These are phyloP conservation scores for Sporothrix sp. DNA, from an alignment of 2,329 filamentous ascomycete genomes.

Conservation along the genomic window DNA sequence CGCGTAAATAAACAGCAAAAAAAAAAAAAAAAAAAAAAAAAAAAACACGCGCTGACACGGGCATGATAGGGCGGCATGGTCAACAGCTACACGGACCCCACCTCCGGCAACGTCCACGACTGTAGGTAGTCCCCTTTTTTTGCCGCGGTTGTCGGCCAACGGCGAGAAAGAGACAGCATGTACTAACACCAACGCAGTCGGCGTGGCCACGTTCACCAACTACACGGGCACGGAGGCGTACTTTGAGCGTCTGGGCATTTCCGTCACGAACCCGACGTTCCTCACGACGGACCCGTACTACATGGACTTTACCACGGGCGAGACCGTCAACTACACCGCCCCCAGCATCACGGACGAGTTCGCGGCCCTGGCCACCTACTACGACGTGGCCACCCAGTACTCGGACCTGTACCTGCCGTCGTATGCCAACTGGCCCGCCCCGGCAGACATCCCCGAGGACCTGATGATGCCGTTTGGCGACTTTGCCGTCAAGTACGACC, in stretches of 20 bases:
- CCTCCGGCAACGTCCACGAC: conserved; percentile 26
- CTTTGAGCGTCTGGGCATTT: conserved; percentile 35
- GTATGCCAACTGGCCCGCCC: conserved; percentile 33
- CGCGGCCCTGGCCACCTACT: conserved; percentile 11
- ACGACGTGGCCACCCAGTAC: conserved; percentile 23
- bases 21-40: not conserved
- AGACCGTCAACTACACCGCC: conserved; percentile 21
- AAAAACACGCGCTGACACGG: not conserved
- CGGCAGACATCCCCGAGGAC: conserved; percentile 34
- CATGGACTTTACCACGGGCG: conserved; percentile 30
- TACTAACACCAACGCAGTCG: conserved; percentile 12
- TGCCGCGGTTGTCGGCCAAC: no score
- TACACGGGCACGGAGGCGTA: conserved; percentile 32
- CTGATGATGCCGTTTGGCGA: conserved; percentile 37
- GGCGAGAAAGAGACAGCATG: no score
- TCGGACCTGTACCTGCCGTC: conserved; percentile 26
- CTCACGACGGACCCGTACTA: conserved; percentile 22
- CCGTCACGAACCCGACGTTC: conserved; percentile 20
- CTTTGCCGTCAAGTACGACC: conserved; percentile 38
- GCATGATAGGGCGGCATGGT: conserved; percentile 38
- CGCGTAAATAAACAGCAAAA: no score
- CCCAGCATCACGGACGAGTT: conserved; percentile 13
- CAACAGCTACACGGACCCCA: conserved; percentile 36
- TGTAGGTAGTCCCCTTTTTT: conserved; percentile 16
- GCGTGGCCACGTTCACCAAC: conserved; percentile 30